phyloP scores from a whole-genome alignment of 345 rosid genomes.

The Heritiera littoralis region DNA sequence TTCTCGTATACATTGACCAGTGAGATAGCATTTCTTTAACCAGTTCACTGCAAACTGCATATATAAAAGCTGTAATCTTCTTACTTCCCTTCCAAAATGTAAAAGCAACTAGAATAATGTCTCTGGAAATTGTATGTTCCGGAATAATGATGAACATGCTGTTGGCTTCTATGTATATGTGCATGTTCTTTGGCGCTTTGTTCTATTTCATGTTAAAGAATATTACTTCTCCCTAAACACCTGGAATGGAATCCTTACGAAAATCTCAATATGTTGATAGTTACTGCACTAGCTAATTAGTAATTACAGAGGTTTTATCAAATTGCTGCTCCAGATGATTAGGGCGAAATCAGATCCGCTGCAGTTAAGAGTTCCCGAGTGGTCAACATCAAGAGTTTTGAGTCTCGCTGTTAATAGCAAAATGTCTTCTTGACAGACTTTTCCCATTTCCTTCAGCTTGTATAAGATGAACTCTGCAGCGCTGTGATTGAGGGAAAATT shows the following conservation, averaged over 20 bases:
- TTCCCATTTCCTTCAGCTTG: conserved; percentile 51
- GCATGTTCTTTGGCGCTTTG: not conserved
- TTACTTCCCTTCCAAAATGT: conserved; percentile 2
- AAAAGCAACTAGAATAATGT: conserved; percentile 3
- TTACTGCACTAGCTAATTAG: not conserved
- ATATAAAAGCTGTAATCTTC: conserved; percentile 2
- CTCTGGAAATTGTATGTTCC: conserved; percentile 4
- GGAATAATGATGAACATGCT: not conserved
- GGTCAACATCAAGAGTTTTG: conserved; percentile 44
- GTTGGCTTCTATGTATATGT: conserved; percentile 8
- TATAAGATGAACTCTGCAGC: conserved; percentile 49
- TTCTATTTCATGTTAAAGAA: not conserved
- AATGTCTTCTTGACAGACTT: conserved; percentile 45
- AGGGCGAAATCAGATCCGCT: conserved; percentile 27
- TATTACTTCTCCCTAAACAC: not conserved
- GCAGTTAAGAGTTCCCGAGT: conserved; percentile 51
- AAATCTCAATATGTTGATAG: not conserved
- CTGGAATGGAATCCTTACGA: not conserved
- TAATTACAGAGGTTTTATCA: not conserved
- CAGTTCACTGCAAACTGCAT: conserved; percentile 15
- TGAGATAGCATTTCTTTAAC: not conserved
- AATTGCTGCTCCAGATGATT: conserved; percentile 7
- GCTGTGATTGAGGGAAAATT: conserved; percentile 25
- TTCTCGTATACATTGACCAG: not conserved
- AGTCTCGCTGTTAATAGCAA: conserved; percentile 43